A percentile compares a stretch with the other conserved stretches of the same genome.
Conservation (phyloP, 768 basidiomycete genomes). For the Pisolithus orientalis region DNA sequence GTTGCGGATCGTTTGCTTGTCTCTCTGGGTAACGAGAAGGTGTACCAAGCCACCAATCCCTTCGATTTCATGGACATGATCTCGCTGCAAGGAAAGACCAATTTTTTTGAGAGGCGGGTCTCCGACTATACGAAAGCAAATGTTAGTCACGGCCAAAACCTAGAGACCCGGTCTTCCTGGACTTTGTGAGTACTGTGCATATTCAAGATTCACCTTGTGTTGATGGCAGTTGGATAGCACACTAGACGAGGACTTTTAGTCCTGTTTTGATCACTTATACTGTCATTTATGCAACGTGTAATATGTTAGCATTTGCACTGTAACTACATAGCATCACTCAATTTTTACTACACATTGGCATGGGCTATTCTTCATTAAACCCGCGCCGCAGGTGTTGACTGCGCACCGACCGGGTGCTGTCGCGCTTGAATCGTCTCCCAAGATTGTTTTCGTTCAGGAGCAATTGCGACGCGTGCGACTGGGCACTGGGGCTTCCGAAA, state of each 20-base stretch:
- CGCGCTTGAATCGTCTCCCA: too few relatives aligned
- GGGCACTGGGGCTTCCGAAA: too few relatives aligned
- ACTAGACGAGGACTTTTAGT: conserved; percentile 37
- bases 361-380: too few relatives aligned
- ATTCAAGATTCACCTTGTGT: not conserved
- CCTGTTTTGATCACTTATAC: conserved; percentile 1
- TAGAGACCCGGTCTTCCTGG: conserved; percentile 16
- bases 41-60: conserved; percentile 74
- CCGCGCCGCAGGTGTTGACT: too few relatives aligned
- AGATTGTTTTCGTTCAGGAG: too few relatives aligned
- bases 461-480: too few relatives aligned
- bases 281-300: not conserved
- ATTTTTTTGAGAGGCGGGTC: conserved; percentile 95
- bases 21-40: conserved; percentile 75
- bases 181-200: conserved; percentile 31
- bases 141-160: conserved; percentile 33
- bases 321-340: not conserved
- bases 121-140: conserved; percentile 77
- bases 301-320: not conserved
- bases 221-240: conserved; percentile 20
- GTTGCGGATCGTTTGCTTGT: conserved; percentile 86
- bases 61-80: conserved; percentile 96
- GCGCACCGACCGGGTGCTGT: too few relatives aligned
- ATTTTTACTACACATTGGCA: too few relatives aligned
- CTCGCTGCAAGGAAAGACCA: conserved; percentile 92